Percentiles rank a stretch among this genome's conserved stretches.
These are phyloP conservation scores for Gossypioides kirkii DNA, from an alignment of 345 rosid genomes.

Conservation along the genomic window DNA sequence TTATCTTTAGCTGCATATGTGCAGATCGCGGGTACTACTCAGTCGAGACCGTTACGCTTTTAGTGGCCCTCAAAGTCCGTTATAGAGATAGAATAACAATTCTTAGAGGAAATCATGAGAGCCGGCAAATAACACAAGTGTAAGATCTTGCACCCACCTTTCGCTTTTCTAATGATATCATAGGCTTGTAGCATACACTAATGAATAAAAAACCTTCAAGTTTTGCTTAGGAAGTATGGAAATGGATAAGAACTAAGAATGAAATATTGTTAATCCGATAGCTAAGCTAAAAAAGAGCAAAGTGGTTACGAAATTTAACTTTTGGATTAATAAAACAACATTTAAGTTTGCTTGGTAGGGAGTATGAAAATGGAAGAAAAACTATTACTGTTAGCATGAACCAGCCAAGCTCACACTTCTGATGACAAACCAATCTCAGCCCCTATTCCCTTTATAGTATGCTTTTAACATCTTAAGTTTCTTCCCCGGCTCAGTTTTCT, in stretches of 20 bases:
- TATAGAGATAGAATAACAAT: slow-evolving; percentile 94
- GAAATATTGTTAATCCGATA: too few species aligned
- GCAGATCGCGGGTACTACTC: slow-evolving; percentile 98
- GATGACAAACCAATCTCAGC: too few species aligned
- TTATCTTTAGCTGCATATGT: slow-evolving; percentile 17
- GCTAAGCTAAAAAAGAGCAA: too few species aligned
- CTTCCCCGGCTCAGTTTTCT: neutral
- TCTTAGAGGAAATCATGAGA: neutral
- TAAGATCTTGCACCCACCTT: slow-evolving; percentile 33
- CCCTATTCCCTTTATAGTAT: too few species aligned
- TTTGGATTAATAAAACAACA: neutral
- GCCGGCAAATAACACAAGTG: slow-evolving; percentile 83
- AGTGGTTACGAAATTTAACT: too few species aligned
- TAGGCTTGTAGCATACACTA: neutral
- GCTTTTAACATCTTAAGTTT: too few species aligned
- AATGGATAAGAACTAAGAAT: neutral
- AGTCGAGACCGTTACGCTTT: slow-evolving; percentile 90
- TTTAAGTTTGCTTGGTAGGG: neutral
- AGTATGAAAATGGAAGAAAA: neutral
- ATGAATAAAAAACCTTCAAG: neutral
- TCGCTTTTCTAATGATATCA: neutral
- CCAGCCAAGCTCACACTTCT: too few species aligned
- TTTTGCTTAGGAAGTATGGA: neutral
- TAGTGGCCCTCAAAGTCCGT: slow-evolving; percentile 94
- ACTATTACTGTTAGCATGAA: neutral